Evolutionary conservation across 1,139 yeast genomes (phyloP), one percentile per base, ranked within the genome.

Genomic region (Kodamaea sp.): DNA sequence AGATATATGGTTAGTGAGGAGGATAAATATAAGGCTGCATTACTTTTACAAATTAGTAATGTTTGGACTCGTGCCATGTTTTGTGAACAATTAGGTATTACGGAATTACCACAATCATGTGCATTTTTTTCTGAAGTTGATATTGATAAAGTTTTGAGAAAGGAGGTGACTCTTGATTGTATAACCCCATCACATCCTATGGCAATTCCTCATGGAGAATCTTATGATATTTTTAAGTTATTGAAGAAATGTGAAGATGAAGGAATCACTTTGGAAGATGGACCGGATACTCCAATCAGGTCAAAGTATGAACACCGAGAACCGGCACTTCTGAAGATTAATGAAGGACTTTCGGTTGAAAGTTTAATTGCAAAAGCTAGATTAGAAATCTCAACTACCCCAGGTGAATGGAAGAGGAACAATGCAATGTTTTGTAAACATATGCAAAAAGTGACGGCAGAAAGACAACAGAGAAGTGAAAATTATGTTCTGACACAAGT

Each of bases 41-140:
- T 90, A 61, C 78, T 95, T 2, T 67, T 94, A 39, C 99, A 94
- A 56, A 76, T 94, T 20, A 79, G 95, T 44, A 94, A 94, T 57
- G 56, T 90, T 6, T 94, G 99, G 99, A 92, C 98, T 0, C 71
- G 99, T 47, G 95, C 95, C 1, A 84, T 92, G 81, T 94, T 94
- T 55, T 86, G 95, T 49, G 95, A 90, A 54, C 95, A 90, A 54
- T 62, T 92, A 55, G 97, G 97, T 0, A 84, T 94, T 42, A 73
- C 77, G 31, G 96, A 90, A 49, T 70, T 94, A 31, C 98, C 99
- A 0, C 96, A 89, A 52, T 83, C 92, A 12, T 87, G 95, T 63
- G 98, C 98, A 0, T 94, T 92, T 57, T 94, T 94, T 60, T 87
- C 96, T 0, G 89, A 89, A 38, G 90, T 94, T 34, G 99, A 94